phyloP scores from a whole-genome alignment of 441 rosid genomes.

The Populus hybrid region DNA sequence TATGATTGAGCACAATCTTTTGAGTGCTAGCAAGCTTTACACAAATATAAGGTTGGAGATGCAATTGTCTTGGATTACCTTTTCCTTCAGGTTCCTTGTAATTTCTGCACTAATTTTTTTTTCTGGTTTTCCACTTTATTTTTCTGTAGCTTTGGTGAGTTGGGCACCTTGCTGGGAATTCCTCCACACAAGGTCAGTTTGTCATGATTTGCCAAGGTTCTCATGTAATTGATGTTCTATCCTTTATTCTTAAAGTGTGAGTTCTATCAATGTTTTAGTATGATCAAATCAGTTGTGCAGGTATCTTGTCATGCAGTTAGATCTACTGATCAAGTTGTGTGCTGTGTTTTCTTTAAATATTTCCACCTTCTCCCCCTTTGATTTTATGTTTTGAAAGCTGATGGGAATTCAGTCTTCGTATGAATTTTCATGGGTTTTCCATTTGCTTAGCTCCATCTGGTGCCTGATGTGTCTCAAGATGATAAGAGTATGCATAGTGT shows the following conservation, averaged over 20 bases:
- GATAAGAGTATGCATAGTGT: not conserved
- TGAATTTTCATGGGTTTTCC: not conserved
- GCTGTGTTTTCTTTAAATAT: not conserved
- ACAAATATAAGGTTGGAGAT: conserved; percentile 78
- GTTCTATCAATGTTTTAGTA: not conserved
- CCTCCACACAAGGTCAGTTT: conserved; percentile 74
- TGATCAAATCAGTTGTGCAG: not conserved
- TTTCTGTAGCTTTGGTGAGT: conserved; percentile 73
- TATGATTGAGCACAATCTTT: conserved; percentile 97
- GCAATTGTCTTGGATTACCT: conserved; percentile 8
- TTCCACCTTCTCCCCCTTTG: not conserved
- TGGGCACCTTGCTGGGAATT: conserved; percentile 95
- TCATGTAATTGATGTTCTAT: not conserved
- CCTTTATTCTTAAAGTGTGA: not conserved
- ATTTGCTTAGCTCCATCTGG: not conserved
- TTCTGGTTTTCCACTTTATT: conserved; percentile 9
- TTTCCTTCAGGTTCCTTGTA: conserved; percentile 1
- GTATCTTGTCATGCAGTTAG: not conserved
- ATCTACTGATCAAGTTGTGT: not conserved
- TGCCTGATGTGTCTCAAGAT: not conserved
- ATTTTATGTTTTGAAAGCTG: not conserved
- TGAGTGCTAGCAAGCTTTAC: conserved; percentile 97
- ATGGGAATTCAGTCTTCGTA: not conserved
- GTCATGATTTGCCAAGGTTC: not conserved
- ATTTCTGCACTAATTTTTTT: conserved; percentile 1